phyloP scores from a whole-genome alignment of 805 yeast species.

The Candida ulmi region DNA sequence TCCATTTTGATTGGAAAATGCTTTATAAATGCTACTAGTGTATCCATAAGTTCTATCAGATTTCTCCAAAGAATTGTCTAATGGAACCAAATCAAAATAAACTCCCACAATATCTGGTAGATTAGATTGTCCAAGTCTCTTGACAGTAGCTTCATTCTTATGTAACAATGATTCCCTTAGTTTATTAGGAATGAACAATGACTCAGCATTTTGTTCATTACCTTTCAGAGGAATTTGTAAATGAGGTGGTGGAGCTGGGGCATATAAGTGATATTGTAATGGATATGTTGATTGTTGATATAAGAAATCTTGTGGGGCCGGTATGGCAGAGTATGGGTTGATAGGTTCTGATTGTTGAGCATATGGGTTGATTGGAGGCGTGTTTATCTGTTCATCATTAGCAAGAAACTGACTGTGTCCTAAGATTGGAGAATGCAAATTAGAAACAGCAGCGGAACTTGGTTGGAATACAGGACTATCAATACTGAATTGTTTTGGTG shows the following conservation, averaged over 20 bases:
- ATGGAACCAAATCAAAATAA: slow-evolving; percentile 81
- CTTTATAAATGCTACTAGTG: slow-evolving; percentile 67
- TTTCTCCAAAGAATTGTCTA: slow-evolving; percentile 47
- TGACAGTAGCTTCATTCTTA: slow-evolving; percentile 77
- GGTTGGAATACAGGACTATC: slow-evolving; percentile 30
- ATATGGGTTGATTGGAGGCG: slow-evolving; percentile 15
- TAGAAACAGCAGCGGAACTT: slow-evolving; percentile 2
- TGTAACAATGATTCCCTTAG: slow-evolving; percentile 65
- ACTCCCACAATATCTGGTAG: slow-evolving; percentile 75
- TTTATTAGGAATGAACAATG: slow-evolving; percentile 66
- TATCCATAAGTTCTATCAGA: slow-evolving; percentile 39
- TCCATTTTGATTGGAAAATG: slow-evolving; percentile 74
- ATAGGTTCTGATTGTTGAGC: slow-evolving; percentile 8
- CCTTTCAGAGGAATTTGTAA: slow-evolving; percentile 53
- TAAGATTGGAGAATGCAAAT: slow-evolving; percentile 7
- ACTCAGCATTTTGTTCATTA: slow-evolving; percentile 64
- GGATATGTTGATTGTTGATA: slow-evolving; percentile 35
- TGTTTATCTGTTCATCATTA: background rate
- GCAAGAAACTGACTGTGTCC: background rate
- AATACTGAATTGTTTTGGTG: slow-evolving; percentile 21
- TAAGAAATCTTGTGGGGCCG: slow-evolving; percentile 11
- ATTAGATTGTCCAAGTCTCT: slow-evolving; percentile 50
- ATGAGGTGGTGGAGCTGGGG: slow-evolving; percentile 84
- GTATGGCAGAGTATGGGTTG: slow-evolving; percentile 6
- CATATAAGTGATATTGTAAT: slow-evolving; percentile 79